A percentile compares a stretch with the other conserved stretches of the same genome.
Evolutionary conservation across 2,329 filamentous ascomycete genomes (phyloP).

Genomic region (Rutstroemia sp.): DNA sequence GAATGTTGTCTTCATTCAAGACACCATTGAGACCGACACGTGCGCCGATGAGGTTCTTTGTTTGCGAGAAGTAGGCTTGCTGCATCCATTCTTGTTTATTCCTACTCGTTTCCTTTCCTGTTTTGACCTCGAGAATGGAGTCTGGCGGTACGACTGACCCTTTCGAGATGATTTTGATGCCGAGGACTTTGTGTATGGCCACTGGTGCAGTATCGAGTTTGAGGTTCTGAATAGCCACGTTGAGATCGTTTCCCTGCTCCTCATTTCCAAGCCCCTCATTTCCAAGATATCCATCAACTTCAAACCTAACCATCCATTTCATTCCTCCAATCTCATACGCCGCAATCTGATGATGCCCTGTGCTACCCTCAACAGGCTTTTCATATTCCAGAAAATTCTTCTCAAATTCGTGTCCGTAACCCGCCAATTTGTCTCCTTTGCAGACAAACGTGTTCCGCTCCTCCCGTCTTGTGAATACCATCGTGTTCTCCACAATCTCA

Average conservation of each 20-base stretch:
- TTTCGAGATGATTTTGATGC: conserved; percentile 11
- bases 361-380: conserved; percentile 17
- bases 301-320: conserved; percentile 26
- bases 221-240: neutral
- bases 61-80: conserved; percentile 23
- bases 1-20: conserved; percentile 9
- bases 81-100: conserved; percentile 10
- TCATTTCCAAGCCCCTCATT: neutral
- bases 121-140: conserved; percentile 20
- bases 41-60: conserved; percentile 15
- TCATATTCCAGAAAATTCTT: conserved; percentile 21
- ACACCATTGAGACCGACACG: conserved; percentile 14
- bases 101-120: neutral
- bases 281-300: conserved; percentile 25
- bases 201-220: neutral
- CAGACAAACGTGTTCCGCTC: conserved; percentile 19
- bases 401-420: conserved; percentile 31
- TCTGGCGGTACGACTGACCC: conserved; percentile 13
- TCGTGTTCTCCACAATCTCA: conserved; percentile 28
- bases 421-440: conserved; percentile 9
- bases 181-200: neutral
- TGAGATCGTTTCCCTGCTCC: neutral
- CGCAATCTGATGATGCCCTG: conserved; percentile 24
- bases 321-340: conserved; percentile 23
- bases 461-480: conserved; percentile 26